Evolutionary conservation across 1,284 basidiomycete species (phyloP).

Genomic region (Trametes pubescens): DNA sequence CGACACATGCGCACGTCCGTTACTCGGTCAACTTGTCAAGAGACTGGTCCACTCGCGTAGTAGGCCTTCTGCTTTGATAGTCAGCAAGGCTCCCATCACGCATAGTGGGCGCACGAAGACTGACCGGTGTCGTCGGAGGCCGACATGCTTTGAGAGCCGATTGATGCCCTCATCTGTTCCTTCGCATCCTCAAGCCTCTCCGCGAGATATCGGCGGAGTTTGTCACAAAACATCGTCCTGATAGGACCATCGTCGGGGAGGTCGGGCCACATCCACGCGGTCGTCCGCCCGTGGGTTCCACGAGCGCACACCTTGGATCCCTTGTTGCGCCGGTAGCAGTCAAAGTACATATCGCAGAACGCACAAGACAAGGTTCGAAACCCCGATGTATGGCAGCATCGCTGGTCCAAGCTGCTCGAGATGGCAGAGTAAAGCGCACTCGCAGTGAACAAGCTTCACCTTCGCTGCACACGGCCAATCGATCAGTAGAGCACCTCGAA

Average conservation of each 20-base stretch:
- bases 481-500: background rate
- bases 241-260: background rate
- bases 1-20: too few relatives aligned
- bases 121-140: background rate
- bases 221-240: background rate
- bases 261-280: conserved; percentile 3
- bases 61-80: background rate
- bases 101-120: background rate
- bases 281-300: background rate
- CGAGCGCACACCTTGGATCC: background rate
- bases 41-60: background rate
- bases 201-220: background rate
- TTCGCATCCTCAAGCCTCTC: background rate
- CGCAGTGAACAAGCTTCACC: background rate
- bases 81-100: background rate
- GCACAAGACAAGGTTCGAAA: background rate
- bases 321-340: background rate
- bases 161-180: background rate
- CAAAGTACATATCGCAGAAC: background rate
- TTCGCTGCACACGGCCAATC: background rate
- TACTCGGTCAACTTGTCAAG: too few relatives aligned
- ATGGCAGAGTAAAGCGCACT: background rate
- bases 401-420: background rate
- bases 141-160: background rate
- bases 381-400: conserved; percentile 1